Conservation (phyloP, 2,329 filamentous ascomycete genomes). For the Aspergillus aculeatus region DNA sequence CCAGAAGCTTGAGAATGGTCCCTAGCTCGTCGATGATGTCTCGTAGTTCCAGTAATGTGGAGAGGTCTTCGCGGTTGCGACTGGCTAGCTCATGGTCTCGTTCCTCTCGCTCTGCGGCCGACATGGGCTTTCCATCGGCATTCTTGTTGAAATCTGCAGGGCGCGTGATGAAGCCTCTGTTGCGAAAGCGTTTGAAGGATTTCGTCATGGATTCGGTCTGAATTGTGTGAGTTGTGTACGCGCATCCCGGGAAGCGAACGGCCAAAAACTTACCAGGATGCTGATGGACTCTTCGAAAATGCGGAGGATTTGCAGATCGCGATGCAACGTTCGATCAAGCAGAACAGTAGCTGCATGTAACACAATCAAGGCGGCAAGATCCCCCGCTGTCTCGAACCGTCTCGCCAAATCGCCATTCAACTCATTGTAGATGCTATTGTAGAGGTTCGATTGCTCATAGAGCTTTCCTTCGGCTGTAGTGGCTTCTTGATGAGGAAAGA, state of each 20-base stretch:
- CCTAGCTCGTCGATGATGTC: conserved; percentile 65
- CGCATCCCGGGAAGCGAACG: rapidly evolving
- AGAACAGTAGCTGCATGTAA: conserved; percentile 63
- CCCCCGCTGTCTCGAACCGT: conserved; percentile 60
- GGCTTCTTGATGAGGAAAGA: conserved; percentile 37
- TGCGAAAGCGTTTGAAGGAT: conserved; percentile 62
- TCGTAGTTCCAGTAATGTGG: conserved; percentile 60
- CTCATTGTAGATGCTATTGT: conserved; percentile 65
- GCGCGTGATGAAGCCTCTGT: conserved; percentile 54
- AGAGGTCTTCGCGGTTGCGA: conserved; percentile 63
- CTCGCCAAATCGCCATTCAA: conserved; percentile 64
- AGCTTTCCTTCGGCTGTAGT: conserved; percentile 34
- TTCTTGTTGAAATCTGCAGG: conserved; percentile 32
- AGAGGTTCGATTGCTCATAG: conserved; percentile 56
- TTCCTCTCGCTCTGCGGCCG: conserved; percentile 39
- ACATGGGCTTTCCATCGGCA: conserved; percentile 31
- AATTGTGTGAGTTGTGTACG: background rate
- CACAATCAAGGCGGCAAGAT: conserved; percentile 62
- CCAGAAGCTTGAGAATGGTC: conserved; percentile 57
- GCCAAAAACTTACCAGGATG: conserved; percentile 49
- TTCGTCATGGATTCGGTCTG: conserved; percentile 63
- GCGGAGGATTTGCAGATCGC: conserved; percentile 62
- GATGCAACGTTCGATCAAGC: conserved; percentile 59
- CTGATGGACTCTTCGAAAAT: conserved; percentile 67
- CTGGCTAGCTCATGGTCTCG: conserved; percentile 51